phyloP scores from a whole-genome alignment of 2,329 filamentous ascomycete species.

The Lecanoromycetidae sp. region DNA sequence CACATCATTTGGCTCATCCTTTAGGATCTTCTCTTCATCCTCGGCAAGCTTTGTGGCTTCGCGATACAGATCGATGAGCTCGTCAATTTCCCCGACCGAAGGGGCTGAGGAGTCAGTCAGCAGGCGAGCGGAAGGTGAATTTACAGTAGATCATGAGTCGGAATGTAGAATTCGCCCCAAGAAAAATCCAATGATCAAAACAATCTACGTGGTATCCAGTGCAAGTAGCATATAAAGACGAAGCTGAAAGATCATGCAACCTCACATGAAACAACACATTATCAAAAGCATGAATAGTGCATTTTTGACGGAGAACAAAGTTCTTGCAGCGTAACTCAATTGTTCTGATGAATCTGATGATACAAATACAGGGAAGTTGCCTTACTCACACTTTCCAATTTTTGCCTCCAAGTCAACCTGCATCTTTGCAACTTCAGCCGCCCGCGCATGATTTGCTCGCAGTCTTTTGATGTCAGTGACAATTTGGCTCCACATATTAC shows the following conservation, averaged over 20 bases:
- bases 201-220: too few relatives aligned
- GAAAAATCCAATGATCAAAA: too few relatives aligned
- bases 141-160: too few relatives aligned
- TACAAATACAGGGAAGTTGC: too few relatives aligned
- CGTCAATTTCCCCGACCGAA: conserved; percentile 30
- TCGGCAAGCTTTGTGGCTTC: conserved; percentile 37
- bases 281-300: too few relatives aligned
- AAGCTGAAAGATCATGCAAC: too few relatives aligned
- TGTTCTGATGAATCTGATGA: too few relatives aligned
- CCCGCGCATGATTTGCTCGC: conserved; percentile 14
- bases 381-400: conserved; percentile 16
- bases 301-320: too few relatives aligned
- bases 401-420: conserved; percentile 18
- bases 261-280: too few relatives aligned
- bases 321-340: too few relatives aligned
- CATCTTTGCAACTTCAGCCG: conserved; percentile 18
- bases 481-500: conserved; percentile 21
- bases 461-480: conserved; percentile 19
- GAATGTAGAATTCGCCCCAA: too few relatives aligned
- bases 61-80: conserved; percentile 35
- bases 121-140: neutral
- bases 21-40: conserved; percentile 36
- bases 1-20: conserved; percentile 38
- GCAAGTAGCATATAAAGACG: too few relatives aligned
- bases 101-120: conserved; percentile 11